These are phyloP conservation scores for Aspergillus novofumigatus DNA, from an alignment of 2,329 filamentous ascomycete species.

Conservation along the genomic window DNA sequence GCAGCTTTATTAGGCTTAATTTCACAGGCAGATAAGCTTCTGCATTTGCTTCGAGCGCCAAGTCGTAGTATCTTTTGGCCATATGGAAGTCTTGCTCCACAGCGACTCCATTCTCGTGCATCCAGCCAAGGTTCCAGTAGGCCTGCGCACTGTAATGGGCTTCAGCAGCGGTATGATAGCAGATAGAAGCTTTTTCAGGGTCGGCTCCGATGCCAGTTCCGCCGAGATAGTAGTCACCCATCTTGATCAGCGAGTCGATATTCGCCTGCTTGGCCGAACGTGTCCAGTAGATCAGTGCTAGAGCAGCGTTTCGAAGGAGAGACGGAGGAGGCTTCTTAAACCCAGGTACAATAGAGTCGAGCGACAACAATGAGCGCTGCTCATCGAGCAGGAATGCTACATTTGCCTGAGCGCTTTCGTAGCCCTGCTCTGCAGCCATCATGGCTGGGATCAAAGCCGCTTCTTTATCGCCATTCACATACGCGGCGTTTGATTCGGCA, in stretches of 20 bases:
- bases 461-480: conserved; percentile 72
- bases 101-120: conserved; percentile 95
- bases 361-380: conserved; percentile 57
- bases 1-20: conserved; percentile 78
- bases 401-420: conserved; percentile 84
- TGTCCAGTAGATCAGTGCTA: conserved; percentile 91
- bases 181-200: conserved; percentile 81
- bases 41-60: conserved; percentile 82
- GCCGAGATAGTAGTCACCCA: conserved; percentile 93
- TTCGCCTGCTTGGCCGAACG: conserved; percentile 90
- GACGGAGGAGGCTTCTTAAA: conserved; percentile 38
- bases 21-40: conserved; percentile 94
- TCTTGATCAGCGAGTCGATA: conserved; percentile 90
- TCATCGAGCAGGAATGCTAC: conserved; percentile 83
- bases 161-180: conserved; percentile 89
- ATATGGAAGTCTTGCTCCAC: conserved; percentile 94
- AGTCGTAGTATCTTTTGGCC: conserved; percentile 92
- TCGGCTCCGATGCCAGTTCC: conserved; percentile 71
- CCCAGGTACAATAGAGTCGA: conserved; percentile 52
- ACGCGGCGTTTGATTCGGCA: conserved; percentile 76
- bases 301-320: conserved; percentile 54
- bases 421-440: conserved; percentile 88
- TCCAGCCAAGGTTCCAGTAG: conserved; percentile 96
- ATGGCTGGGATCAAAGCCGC: conserved; percentile 76
- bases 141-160: conserved; percentile 90